Conservation (phyloP, 2,329 filamentous ascomycete genomes). For the Aspergillus fijiensis region DNA sequence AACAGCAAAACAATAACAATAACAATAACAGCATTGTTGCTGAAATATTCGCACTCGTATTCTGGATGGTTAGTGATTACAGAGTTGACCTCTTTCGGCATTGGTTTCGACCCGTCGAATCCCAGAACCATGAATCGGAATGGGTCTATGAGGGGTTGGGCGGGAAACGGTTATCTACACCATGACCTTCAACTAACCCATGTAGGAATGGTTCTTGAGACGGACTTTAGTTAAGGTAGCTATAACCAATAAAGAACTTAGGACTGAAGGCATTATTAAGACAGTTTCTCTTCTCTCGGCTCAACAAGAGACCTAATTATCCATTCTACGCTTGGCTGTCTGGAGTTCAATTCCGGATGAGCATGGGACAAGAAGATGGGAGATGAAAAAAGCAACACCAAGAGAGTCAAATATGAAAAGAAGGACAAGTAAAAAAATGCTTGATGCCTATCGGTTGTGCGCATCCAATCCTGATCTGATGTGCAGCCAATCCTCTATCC, state of each 20-base stretch:
- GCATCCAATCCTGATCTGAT: neutral
- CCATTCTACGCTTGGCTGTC: neutral
- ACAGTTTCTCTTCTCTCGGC: neutral
- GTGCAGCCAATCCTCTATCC: neutral
- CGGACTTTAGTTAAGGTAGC: neutral
- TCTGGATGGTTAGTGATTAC: neutral
- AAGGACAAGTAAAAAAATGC: slow-evolving; percentile 1
- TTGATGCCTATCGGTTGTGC: neutral
- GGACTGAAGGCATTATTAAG: neutral
- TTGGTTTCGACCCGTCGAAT: slow-evolving; percentile 4
- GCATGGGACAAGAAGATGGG: neutral
- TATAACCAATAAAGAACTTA: neutral
- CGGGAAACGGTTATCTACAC: neutral
- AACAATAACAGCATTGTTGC: neutral
- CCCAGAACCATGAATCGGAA: slow-evolving; percentile 9
- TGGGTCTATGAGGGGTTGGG: slow-evolving; percentile 3
- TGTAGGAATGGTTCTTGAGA: neutral
- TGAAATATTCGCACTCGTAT: neutral
- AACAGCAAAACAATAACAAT: neutral
- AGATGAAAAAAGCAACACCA: neutral
- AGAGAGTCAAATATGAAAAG: neutral
- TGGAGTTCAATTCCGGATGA: neutral
- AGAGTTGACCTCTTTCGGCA: neutral
- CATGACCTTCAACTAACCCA: neutral
- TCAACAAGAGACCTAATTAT: neutral